Evolutionary conservation across 2,329 filamentous ascomycete genomes (phyloP), one percentile per base, ranked within the genome.

Genomic region (Blastomyces gilchristii): DNA sequence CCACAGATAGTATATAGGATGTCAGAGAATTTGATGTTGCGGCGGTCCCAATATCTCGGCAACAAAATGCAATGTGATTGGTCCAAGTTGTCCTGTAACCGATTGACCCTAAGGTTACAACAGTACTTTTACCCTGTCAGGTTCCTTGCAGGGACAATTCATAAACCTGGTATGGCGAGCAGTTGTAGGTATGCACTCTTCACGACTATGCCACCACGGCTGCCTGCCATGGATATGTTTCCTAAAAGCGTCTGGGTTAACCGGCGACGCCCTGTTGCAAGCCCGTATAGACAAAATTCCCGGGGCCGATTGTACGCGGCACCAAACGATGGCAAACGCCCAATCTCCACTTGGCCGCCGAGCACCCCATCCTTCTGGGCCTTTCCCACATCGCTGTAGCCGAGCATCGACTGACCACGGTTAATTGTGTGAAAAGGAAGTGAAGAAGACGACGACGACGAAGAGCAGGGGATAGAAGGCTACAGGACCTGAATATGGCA

Each of bases 381-480:
- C 37, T 39, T 39, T 39, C 37, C 37, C 37, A 39, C 37, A 39
- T 58, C 56, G 22, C 39, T 22, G 25, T 41, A n/a, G 41, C 54
- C 37, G 54, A 57, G 34, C 54, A 16, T 16, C 34, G 54, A 57
- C 54, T 39, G 37, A 41, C 54, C n/a, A 41, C 34, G n/a, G 18
- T 57, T 28, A 9, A 31, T 47, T 37, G 57, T 43, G 37, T n/a
- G 28, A 59, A n/a, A 59, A 59, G 39, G 41, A 59, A 58, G 41
- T 25, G 22, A 16, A n/a, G 43, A 45, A 45, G 41, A 45, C 34
- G 41, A 49, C 22, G n/a, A 50, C 22, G n/a, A 50, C 22, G 52
- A 34, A 12, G 28, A 14, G 31, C 52, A 34, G 28, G 28, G 31
- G n/a, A n/a, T 34, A 54, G 14, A 37, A 22, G 52, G 31, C 31